Percentiles rank a stretch among this genome's conserved stretches.
These are phyloP conservation scores for Phytophthora ohioensis DNA, from an alignment of 352 stramenopile genomes.

Conservation along the genomic window DNA sequence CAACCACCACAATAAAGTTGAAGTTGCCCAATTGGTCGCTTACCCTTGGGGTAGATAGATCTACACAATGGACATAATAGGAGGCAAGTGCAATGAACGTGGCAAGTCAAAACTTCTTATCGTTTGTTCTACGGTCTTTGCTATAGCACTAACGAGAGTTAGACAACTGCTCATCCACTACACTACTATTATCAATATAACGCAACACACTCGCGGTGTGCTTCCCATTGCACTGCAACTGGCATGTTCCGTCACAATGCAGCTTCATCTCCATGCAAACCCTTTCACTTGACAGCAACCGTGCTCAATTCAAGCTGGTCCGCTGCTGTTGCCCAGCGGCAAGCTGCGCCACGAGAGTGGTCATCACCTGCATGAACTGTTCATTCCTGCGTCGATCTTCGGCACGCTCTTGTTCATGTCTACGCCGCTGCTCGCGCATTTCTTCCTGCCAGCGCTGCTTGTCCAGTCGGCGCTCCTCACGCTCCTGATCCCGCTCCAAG, in stretches of 20 bases:
- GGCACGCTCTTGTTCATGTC: constrained; percentile 37
- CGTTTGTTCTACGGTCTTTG: not conserved
- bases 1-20: no score
- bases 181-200: constrained; percentile 24
- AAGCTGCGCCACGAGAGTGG: constrained; percentile 39
- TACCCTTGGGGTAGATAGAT: no score
- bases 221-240: not conserved
- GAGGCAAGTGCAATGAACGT: no score
- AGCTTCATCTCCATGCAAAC: not conserved
- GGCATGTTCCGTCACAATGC: not conserved
- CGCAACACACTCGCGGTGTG: constrained; percentile 6
- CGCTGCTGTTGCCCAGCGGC: constrained; percentile 38
- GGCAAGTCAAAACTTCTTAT: no score
- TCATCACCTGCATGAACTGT: constrained; percentile 49
- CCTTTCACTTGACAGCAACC: not conserved
- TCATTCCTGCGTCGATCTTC: constrained; percentile 45
- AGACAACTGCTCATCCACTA: constrained; percentile 1
- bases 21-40: no score
- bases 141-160: not conserved
- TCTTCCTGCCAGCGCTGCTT: constrained; percentile 40
- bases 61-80: no score
- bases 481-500: constrained; percentile 41
- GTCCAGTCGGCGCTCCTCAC: constrained; percentile 38
- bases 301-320: constrained; percentile 32
- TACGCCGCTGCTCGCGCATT: constrained; percentile 36